Percentiles rank a stretch among this genome's conserved stretches.
Conservation (phyloP, 2,329 filamentous ascomycete genomes). For the Penicillium sp. region DNA sequence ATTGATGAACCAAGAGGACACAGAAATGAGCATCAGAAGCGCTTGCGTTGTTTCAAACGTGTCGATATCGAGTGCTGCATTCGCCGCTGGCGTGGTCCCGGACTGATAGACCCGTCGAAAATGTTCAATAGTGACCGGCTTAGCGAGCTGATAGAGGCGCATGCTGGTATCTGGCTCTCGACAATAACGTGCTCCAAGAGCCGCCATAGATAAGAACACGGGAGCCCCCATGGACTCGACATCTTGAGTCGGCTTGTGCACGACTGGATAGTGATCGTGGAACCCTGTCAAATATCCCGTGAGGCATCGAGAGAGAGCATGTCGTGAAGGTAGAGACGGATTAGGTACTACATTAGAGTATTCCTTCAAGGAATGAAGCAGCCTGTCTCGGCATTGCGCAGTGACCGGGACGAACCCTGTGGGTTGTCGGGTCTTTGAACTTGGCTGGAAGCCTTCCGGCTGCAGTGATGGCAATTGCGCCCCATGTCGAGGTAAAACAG, state of each 20-base stretch:
- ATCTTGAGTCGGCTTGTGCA: slow-evolving; percentile 33
- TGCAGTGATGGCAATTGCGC: slow-evolving; percentile 35
- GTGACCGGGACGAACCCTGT: slow-evolving; percentile 31
- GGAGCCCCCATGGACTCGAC: slow-evolving; percentile 25
- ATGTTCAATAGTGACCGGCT: slow-evolving; percentile 32
- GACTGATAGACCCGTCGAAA: slow-evolving; percentile 30
- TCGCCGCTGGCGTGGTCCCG: slow-evolving; percentile 9
- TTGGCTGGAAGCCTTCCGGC: slow-evolving; percentile 28
- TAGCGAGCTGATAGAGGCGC: slow-evolving; percentile 32
- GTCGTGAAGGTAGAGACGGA: slow-evolving; percentile 29
- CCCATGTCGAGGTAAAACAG: slow-evolving; percentile 33
- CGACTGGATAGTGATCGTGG: slow-evolving; percentile 34
- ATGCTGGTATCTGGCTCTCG: slow-evolving; percentile 34
- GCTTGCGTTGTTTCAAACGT: slow-evolving; percentile 31
- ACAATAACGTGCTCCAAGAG: slow-evolving; percentile 33
- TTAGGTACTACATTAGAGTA: slow-evolving; percentile 30
- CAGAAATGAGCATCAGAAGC: slow-evolving; percentile 27
- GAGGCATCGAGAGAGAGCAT: slow-evolving; percentile 34
- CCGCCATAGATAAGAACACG: slow-evolving; percentile 32
- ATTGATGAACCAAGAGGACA: slow-evolving; percentile 33
- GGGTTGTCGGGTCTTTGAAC: slow-evolving; percentile 26
- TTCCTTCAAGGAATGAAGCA: slow-evolving; percentile 19
- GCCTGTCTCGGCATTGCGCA: slow-evolving; percentile 30
- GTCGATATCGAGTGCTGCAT: slow-evolving; percentile 21
- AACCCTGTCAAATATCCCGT: slow-evolving; percentile 34